Conservation (phyloP, 306 rosid genomes). For the Cucurbita ficifolia region DNA sequence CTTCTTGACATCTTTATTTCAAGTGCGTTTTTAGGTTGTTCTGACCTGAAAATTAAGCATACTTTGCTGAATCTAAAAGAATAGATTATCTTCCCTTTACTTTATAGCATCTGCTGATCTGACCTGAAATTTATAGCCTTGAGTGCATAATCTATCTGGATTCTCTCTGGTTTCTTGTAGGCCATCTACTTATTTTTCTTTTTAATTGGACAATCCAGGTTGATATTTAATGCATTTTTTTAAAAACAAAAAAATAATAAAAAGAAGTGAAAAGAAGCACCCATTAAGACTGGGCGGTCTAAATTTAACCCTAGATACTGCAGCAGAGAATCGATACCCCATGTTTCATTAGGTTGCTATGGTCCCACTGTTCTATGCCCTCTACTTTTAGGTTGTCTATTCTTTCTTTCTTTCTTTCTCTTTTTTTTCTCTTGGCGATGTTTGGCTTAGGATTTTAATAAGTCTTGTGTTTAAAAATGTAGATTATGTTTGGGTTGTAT, state of each 20-base stretch:
- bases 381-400: neutral
- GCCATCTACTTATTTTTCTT: conserved; percentile 1
- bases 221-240: neutral
- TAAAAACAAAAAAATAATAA: neutral
- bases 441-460: neutral
- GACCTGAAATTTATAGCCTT: neutral
- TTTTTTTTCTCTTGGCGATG: neutral
- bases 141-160: neutral
- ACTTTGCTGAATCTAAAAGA: neutral
- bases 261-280: neutral
- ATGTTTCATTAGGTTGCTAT: neutral
- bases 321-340: neutral
- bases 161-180: neutral
- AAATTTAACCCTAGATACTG: neutral
- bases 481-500: neutral
- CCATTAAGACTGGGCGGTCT: neutral
- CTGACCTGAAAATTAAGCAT: neutral
- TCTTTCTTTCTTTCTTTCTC: neutral
- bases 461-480: neutral
- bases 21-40: neutral
- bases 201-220: neutral
- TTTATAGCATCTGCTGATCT: neutral
- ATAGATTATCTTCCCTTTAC: neutral
- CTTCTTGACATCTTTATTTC: neutral
- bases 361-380: neutral